Evolutionary conservation across 192 early-diverging fungal genomes (phyloP).

Genomic region (Lobosporangium transversale): DNA sequence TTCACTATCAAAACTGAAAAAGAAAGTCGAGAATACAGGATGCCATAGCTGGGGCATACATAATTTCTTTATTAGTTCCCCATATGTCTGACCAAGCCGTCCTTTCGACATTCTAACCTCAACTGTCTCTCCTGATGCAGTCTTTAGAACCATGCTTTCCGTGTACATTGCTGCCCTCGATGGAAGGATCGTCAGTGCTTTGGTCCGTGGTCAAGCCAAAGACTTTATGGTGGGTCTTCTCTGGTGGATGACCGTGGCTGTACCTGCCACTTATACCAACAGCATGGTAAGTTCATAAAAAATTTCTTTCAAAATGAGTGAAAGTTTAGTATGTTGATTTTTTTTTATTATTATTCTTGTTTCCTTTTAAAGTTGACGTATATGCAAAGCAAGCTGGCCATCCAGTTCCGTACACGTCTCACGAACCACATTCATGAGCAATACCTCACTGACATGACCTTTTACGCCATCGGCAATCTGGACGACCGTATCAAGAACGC

Average conservation of each 20-base stretch:
- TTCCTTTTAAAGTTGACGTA: conserved; percentile 65
- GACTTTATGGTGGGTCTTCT: conserved; percentile 87
- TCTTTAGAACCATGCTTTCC: conserved; percentile 90
- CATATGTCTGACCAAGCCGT: no score
- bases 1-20: no score
- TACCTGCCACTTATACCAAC: conserved; percentile 98
- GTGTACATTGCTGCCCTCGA: conserved; percentile 91
- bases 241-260: conserved; percentile 92
- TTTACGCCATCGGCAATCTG: conserved; percentile 92
- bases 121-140: conserved; percentile 17
- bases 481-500: conserved; percentile 93
- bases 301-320: background rate
- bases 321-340: no score
- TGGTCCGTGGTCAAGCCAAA: conserved; percentile 78
- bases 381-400: conserved; percentile 79
- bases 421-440: conserved; percentile 88
- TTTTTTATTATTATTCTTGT: no score
- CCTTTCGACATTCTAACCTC: no score
- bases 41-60: no score
- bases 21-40: no score
- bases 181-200: conserved; percentile 83
- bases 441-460: conserved; percentile 92
- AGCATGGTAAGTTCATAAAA: conserved; percentile 70
- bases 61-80: no score
- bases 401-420: conserved; percentile 86